phyloP scores from a whole-genome alignment of 2,329 filamentous ascomycete genomes.

The Phyllosticta paracitricarpa region DNA sequence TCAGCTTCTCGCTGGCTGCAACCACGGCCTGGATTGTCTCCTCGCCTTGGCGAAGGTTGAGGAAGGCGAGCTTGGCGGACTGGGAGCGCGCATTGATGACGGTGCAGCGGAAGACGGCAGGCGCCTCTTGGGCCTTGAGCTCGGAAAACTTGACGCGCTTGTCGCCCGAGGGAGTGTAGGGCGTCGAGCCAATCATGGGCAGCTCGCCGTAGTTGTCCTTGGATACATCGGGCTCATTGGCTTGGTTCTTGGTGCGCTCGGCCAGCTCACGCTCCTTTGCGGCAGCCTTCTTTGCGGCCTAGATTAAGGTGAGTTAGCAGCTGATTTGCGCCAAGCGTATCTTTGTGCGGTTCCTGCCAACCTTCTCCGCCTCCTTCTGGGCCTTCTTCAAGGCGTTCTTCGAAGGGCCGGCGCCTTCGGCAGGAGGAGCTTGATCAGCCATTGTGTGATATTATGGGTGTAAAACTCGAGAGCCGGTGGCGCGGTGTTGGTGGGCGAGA shows the following conservation, averaged over 20 bases:
- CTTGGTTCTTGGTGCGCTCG: conserved; percentile 43
- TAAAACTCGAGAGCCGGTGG: background rate
- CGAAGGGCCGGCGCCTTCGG: conserved; percentile 18
- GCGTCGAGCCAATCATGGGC: conserved; percentile 46
- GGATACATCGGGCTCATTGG: conserved; percentile 54
- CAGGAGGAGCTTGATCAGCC: conserved; percentile 21
- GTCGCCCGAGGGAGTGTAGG: conserved; percentile 42
- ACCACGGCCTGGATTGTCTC: conserved; percentile 78
- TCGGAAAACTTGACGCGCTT: conserved; percentile 49
- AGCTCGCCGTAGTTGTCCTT: conserved; percentile 73
- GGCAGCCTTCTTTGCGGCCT: conserved; percentile 33
- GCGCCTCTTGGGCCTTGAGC: conserved; percentile 26
- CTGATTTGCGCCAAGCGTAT: background rate
- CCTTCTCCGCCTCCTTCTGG: conserved; percentile 33
- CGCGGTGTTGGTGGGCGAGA: background rate
- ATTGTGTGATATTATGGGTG: conserved; percentile 14
- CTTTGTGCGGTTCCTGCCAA: background rate
- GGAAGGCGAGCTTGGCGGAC: conserved; percentile 81
- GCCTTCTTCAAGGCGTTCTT: conserved; percentile 34
- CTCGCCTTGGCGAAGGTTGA: conserved; percentile 68
- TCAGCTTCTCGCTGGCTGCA: conserved; percentile 51
- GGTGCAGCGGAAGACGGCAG: conserved; percentile 65
- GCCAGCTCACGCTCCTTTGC: conserved; percentile 42
- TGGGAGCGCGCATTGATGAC: conserved; percentile 83
- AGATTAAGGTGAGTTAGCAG: conserved; percentile 11